These are phyloP conservation scores for Petasospora rhodanensis DNA, from an alignment of 1,139 yeast genomes.

Conservation along the genomic window DNA sequence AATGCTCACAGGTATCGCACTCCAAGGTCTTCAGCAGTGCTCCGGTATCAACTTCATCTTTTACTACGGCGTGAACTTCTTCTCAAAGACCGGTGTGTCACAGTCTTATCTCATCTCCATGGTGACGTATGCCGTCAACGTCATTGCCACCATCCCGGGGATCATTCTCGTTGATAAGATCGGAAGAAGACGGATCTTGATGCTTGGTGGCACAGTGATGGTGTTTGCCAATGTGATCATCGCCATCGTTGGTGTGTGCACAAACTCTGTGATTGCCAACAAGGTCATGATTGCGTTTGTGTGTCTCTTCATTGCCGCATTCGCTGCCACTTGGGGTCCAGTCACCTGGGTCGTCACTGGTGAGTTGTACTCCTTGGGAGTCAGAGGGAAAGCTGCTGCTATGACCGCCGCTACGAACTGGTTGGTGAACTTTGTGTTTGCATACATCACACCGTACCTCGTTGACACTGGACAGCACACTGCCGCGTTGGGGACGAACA, in stretches of 20 bases:
- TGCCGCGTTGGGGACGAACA: constrained; percentile 61
- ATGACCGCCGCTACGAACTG: constrained; percentile 75
- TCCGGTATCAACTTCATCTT: constrained; percentile 77
- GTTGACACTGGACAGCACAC: constrained; percentile 60
- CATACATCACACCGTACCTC: constrained; percentile 70
- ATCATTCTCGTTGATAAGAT: constrained; percentile 60
- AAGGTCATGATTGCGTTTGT: constrained; percentile 74
- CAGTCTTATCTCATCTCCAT: constrained; percentile 64
- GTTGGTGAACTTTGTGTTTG: constrained; percentile 74
- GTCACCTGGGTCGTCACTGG: constrained; percentile 75
- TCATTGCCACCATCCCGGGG: constrained; percentile 66
- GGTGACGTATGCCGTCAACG: constrained; percentile 69
- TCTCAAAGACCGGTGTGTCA: constrained; percentile 54
- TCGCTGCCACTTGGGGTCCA: constrained; percentile 89
- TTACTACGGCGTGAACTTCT: constrained; percentile 74
- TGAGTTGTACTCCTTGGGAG: constrained; percentile 74
- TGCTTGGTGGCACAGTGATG: constrained; percentile 67
- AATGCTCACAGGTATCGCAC: constrained; percentile 62
- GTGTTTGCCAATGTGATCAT: constrained; percentile 55
- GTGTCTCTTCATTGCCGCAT: constrained; percentile 72
- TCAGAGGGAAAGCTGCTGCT: constrained; percentile 77
- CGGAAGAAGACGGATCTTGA: constrained; percentile 59
- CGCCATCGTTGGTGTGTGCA: constrained; percentile 60
- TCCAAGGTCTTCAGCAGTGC: constrained; percentile 72
- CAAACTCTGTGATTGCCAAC: constrained; percentile 47